phyloP scores from a whole-genome alignment of 2,329 filamentous ascomycete genomes.

The Aureobasidium sp. region DNA sequence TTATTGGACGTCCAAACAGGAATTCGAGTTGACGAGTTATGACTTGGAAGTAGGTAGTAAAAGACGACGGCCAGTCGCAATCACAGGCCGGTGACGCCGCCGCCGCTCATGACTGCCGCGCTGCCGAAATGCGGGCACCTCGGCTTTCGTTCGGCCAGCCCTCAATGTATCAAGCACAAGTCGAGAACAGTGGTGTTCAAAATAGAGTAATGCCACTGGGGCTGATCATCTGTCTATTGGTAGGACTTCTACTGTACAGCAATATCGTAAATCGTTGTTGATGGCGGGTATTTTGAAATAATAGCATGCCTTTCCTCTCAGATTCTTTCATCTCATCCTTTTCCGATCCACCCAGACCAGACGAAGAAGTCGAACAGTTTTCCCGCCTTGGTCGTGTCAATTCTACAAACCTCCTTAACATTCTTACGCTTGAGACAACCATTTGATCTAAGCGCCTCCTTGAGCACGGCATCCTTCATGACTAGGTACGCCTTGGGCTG shows the following conservation, averaged over 20 bases:
- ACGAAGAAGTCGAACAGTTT: constrained; percentile 94
- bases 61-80: not conserved
- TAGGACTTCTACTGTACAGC: not conserved
- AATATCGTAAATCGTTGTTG: constrained; percentile 11
- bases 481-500: constrained; percentile 92
- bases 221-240: not conserved
- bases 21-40: not conserved
- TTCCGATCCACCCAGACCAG: constrained; percentile 83
- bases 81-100: constrained; percentile 1
- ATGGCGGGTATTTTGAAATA: constrained; percentile 6
- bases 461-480: constrained; percentile 88
- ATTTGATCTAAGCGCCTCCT: constrained; percentile 82
- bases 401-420: constrained; percentile 73
- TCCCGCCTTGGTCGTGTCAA: constrained; percentile 79
- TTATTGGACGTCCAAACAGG: not conserved
- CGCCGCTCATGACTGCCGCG: constrained; percentile 1
- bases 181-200: not conserved
- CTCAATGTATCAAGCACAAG: not conserved
- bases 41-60: not conserved
- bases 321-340: constrained; percentile 47
- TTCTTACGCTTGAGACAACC: constrained; percentile 91
- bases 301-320: not conserved
- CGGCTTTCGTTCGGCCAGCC: constrained; percentile 8
- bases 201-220: not conserved
- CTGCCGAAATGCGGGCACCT: constrained; percentile 6